Base-by-base conservation (phyloP, 331 rosid genomes). In the Pyracantha coccinea region DNA sequence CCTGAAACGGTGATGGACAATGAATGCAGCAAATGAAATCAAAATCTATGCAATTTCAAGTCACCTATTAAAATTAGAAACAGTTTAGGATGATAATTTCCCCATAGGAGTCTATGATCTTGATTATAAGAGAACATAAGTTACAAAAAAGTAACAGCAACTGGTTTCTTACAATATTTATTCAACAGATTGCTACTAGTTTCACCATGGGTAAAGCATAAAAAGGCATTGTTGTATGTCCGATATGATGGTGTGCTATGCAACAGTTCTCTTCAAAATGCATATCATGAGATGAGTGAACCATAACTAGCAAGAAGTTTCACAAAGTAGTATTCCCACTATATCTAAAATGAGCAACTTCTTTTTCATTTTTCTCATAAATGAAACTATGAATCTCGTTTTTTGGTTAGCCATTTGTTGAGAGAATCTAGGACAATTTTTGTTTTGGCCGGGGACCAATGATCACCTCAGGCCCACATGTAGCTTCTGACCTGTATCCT, bases 1-100 rank as follows among this genome's bases (percentile, higher is more conserved):
- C 98, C 97, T 91, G 89, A 79, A 83, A 80, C 68, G 72, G 81
- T 69, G 69, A 73, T 65, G 71, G 66, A 73, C 64, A 75, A 54
- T 67, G 55, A 17, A 38, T 69, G 69, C 60, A 61, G 29, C 28
- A 73, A 44, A 76, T 27, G 66, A 28, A 72, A 59, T 16, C 27
- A 57, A 68, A 68, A 44, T n/a, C 63, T 76, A 23, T 58, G n/a
- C 7, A 41, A 20, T 33, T 65, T 66, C 29, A 17, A 59, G 32
- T 20, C 31, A 17, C 41, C 33, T 47, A 27, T 38, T 24, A 27
- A 60, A 25, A 13, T 16, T 60, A 60, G 19, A 25, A 47, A 29
- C 28, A 25, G 61, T 44, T 47, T 47, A 44, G 24, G 27, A 15
- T 10, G 24, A 17, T 45, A 47, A 47, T 27, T 25, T 47, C 25